Base-by-base conservation (phyloP, 306 rosid genomes). In the Inga oerstediana region DNA sequence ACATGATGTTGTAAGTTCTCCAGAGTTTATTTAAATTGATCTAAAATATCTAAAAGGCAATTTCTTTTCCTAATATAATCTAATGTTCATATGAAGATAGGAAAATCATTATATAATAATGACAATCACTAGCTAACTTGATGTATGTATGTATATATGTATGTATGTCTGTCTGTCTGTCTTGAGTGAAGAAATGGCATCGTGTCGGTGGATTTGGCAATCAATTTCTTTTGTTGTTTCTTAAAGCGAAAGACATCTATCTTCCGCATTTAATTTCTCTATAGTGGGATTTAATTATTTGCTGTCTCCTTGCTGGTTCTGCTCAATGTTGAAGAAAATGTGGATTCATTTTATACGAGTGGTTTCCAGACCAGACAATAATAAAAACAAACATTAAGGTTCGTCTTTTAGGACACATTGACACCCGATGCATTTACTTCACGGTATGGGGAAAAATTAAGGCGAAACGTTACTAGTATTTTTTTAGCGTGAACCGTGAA, bases 191-290 rank as follows among this genome's bases (percentile, higher is more conserved):
- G 45, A 45, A 10, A 8, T 30, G 49, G 80, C 75, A 66, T 79
- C 14, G 54, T 56, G 80, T 76, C 84, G 81, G 71, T 80, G 76
- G n/a, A 59, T 71, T 37, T 17, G 14, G 48, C 64, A 4, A 7
- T 71, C 20, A 61, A 32, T 74, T 58, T 34, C 14, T 22, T 44
- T 56, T 1, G 48, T 75, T 30, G 17, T 69, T 56, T n/a, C 66
- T 77, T 41, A 27, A 35, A 37, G 59, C n/a, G 15, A 69, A 37
- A 3, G 52, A 27, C 37, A 14, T 41, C 34, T 10, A 3, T 24
- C 67, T 62, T 64, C 20, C 9, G 32, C 77, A 54, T 70, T 79
- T 45, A 30, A 58, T 65, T 64, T 78, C 46, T 16, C 20, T 13
- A 2, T 44, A 9, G 58, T 24, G 72, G 59, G 41, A 77, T 62